phyloP scores from a whole-genome alignment of 2,329 filamentous ascomycete species.

The Davidsoniella neocaledoniae region DNA sequence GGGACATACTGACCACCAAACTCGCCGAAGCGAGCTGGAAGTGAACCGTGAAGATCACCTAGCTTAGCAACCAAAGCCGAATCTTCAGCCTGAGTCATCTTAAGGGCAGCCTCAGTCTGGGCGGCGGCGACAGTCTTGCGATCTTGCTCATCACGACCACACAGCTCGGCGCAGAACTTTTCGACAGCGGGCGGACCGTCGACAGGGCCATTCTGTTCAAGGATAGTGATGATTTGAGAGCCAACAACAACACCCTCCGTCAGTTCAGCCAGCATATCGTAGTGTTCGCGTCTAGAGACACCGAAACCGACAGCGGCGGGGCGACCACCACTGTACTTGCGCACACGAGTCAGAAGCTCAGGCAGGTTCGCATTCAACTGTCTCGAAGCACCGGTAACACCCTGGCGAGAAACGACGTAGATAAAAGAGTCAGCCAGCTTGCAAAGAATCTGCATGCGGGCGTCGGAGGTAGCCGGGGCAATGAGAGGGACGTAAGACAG shows the following conservation, averaged over 20 bases:
- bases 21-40: slow-evolving; percentile 80
- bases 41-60: slow-evolving; percentile 61
- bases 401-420: slow-evolving; percentile 95
- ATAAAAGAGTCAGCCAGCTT: slow-evolving; percentile 96
- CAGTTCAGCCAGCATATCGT: slow-evolving; percentile 64
- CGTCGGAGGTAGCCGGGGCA: slow-evolving; percentile 79
- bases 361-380: slow-evolving; percentile 68
- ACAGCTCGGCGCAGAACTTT: slow-evolving; percentile 64
- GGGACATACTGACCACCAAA: slow-evolving; percentile 97
- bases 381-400: slow-evolving; percentile 81
- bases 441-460: slow-evolving; percentile 89
- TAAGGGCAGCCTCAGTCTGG: slow-evolving; percentile 40
- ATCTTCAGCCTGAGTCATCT: slow-evolving; percentile 36
- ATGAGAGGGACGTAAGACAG: slow-evolving; percentile 96
- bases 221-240: slow-evolving; percentile 76
- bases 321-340: slow-evolving; percentile 79
- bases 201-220: slow-evolving; percentile 51
- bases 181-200: slow-evolving; percentile 43
- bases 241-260: slow-evolving; percentile 94
- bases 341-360: slow-evolving; percentile 66
- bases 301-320: slow-evolving; percentile 91
- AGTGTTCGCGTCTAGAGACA: slow-evolving; percentile 90
- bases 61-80: slow-evolving; percentile 63
- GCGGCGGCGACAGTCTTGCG: slow-evolving; percentile 27
- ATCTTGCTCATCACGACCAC: slow-evolving; percentile 26